Conservation (phyloP, 2,329 filamentous ascomycete genomes). For the Zelopaecilomyces penicillatus region DNA sequence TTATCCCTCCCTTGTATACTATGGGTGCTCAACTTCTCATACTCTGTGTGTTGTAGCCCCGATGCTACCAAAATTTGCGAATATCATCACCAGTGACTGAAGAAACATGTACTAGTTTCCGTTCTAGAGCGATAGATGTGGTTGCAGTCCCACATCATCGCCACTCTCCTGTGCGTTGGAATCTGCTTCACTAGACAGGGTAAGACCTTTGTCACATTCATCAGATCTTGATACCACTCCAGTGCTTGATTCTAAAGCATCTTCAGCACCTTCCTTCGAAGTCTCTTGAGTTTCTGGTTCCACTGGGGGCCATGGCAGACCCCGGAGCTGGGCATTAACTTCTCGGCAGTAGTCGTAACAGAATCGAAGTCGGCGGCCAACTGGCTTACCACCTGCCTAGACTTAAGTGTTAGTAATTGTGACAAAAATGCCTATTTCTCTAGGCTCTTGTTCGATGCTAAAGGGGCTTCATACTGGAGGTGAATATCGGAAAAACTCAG, state of each 20-base stretch:
- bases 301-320: constrained; percentile 17
- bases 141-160: no score
- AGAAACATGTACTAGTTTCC: no score
- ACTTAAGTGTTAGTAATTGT: not conserved
- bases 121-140: no score
- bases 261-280: not conserved
- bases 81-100: no score
- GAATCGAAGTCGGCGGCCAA: constrained; percentile 26
- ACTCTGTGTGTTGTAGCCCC: no score
- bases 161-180: no score
- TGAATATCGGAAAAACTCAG: constrained; percentile 33
- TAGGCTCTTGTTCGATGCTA: not conserved
- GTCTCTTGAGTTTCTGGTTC: constrained; percentile 2
- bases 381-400: constrained; percentile 29
- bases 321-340: constrained; percentile 23
- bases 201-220: no score
- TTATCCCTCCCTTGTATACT: no score
- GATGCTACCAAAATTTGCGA: no score
- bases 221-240: not conserved
- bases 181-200: no score
- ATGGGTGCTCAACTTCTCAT: no score
- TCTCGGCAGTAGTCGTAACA: constrained; percentile 25
- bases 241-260: not conserved
- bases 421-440: not conserved
- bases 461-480: constrained; percentile 30